Evolutionary conservation across 176 grass and related monocot species (phyloP), one percentile per base, ranked within the genome.

Genomic region (Coix lacrymajobi): DNA sequence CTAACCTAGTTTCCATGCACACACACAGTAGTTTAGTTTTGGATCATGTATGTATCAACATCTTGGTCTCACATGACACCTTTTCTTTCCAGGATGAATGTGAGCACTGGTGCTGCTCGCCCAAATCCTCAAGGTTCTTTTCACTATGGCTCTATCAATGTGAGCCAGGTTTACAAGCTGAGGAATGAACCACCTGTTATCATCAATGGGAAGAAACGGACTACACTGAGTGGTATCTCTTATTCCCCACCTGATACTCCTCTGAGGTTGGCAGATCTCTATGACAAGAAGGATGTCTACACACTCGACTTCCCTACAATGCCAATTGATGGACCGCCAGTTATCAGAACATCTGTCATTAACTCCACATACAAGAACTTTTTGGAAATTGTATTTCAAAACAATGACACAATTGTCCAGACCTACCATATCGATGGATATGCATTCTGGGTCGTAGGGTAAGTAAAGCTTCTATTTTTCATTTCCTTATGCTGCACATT

Each of bases 111-210:
- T 54, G 96, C 96, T 81, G 96, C 96, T 71, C 92, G 96, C 29
- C 96, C 96, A 1, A 98, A 98, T 62, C 96, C 96, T 69, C 96
- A 98, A 87, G 96, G 96, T 67, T 98, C 96, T 16, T 98, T 95
- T 71, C 90, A 91, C 86, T 98, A 98, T 80, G 91, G 93, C 1
- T 58, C 83, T 33, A 98, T 98, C 77, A 93, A 95, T 75, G 96
- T 98, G 40, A 95, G 85, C 82, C 91, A 96, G 71, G 85, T 90
- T 30, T 98, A 98, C 80, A 84, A 93, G 71, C 57, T 98, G 19
- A 92, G 86, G 80, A 98, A 98, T 40, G 75, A 77, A 66, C 87
- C 93, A 1, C 89, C 89, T 82, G 82, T 93, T 39, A 79, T 62
- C 8, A 92, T 98, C 76, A 51, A 88, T 22, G 93, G 96, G 39